Base-by-base conservation (phyloP, 768 basidiomycete species). In the Pleurotus tuoliensis region DNA sequence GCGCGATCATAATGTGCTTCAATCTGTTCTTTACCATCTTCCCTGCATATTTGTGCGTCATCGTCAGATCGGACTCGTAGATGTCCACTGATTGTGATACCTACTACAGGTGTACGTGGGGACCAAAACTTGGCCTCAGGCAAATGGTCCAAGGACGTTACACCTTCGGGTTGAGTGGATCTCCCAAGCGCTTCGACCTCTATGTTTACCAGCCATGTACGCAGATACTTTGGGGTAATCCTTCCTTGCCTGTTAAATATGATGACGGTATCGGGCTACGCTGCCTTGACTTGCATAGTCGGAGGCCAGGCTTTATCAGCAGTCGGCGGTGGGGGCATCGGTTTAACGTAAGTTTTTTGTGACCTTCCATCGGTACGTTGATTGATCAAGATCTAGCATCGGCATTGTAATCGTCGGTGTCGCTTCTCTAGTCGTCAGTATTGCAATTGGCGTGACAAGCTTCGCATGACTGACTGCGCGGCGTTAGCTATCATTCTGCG, bases 91-190 rank as follows among this genome's bases (percentile, higher is more conserved):
- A 34, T 34, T 11, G 11, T 11, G 30, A 9, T 11, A 9, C 30
- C 11, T 34, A 34, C 30, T 9, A 9, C 30, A 34, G 30, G 11
- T 64, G 75, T 12, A 90, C 87, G 18, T 92, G 89, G 82, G 92
- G 94, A 15, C 90, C 93, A 0, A 87, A 84, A 67, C 74, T 90
- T 0, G 94, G 94, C 9, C 82, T 94, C 75, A 80, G 94, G 13
- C 91, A 93, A 62, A 92, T 94, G 89, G 83, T 92, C 20, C 80
- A 83, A 44, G 85, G 91, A 2, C 65, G 67, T 48, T 73, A 73
- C 61, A 64, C 73, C 11, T 74, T 73, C 56, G 73, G 73, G 72
- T 34, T 75, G 37, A 27, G 70, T 57, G 0, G 2, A 8, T 24
- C 43, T 34, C 11, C 30, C 30, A 34, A 34, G 11, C 30, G 3